These are phyloP conservation scores for Suillus subluteus DNA, from an alignment of 768 basidiomycete genomes.

Conservation along the genomic window DNA sequence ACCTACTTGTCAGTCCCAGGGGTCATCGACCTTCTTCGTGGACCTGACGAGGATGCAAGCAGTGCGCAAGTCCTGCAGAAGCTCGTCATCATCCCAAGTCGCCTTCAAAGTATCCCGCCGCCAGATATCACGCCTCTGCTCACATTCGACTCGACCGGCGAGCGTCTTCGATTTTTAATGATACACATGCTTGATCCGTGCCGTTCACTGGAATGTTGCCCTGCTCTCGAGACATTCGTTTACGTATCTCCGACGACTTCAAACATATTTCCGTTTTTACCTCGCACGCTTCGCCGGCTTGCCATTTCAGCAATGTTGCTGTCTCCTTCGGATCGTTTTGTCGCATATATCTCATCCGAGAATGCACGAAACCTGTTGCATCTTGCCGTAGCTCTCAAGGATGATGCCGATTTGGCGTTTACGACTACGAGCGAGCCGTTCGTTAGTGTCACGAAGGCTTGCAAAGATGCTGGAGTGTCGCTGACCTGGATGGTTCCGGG, in stretches of 20 bases:
- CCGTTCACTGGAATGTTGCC: not conserved
- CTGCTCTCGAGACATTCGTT: not conserved
- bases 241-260: conserved; percentile 1
- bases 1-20: conserved; percentile 3
- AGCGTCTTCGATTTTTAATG: conserved; percentile 1
- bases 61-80: not conserved
- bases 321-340: not conserved
- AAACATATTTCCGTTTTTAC: not conserved
- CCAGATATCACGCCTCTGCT: conserved; percentile 4
- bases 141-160: not conserved
- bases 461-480: not conserved
- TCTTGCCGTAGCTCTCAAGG: not conserved
- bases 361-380: not conserved
- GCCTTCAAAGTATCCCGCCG: not conserved
- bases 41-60: not conserved
- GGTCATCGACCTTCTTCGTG: not conserved
- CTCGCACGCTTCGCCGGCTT: not conserved
- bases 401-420: not conserved
- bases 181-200: conserved; percentile 6
- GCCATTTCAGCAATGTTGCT: not conserved
- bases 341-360: conserved; percentile 4
- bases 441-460: not conserved
- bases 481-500: conserved; percentile 6
- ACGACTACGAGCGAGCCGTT: not conserved
- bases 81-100: conserved; percentile 2